Evolutionary conservation across 2,329 filamentous ascomycete genomes (phyloP), one percentile per base, ranked within the genome.

Genomic region (Fusarium lyarnte): DNA sequence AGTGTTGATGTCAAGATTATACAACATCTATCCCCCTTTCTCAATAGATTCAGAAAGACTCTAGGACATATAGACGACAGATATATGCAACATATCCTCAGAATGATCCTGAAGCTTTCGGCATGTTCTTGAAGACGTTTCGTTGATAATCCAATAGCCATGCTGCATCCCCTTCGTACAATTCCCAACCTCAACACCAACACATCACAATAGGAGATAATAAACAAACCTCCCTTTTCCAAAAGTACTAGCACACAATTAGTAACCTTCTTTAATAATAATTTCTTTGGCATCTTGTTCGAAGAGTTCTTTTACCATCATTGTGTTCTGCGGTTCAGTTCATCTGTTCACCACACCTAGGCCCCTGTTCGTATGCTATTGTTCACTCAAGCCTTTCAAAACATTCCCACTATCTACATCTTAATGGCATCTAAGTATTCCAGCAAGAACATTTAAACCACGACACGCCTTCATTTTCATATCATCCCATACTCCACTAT

Each of bases 191-290:
- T 11, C 27, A 11, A 29, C 6, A 23, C 29, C 29, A 25, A 19
- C 33, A 14, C 29, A 19, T 25, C 8, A 10, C 12, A 25, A 25
- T 14, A 35, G 29, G 46, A 11, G 47, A 25, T 10, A 19, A 23
- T 19, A 25, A 10, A 5, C n/a, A 5, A 1, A 14, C 3, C 29
- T 33, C 16, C 16, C 1, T 35, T 19, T 35, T 25, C n/a, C n/a
- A 23, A 19, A 4, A 4, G 6, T 5, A 25, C 47, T 5, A 35
- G n/a, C n/a, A 21, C 4, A 25, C 17, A 35, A 51, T 21, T 2
- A 11, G 19, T 2, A 14, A 51, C 0, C 1, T 6, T 10, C 12
- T 35, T 51, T 51, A n/a, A 6, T 4, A 0, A 4, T 35, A 0
- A 3, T 11, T 21, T 21, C 29, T 35, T 51, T 51, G 29, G 11